Base-by-base conservation (phyloP, 306 rosid genomes). In the Medicago lupulina region DNA sequence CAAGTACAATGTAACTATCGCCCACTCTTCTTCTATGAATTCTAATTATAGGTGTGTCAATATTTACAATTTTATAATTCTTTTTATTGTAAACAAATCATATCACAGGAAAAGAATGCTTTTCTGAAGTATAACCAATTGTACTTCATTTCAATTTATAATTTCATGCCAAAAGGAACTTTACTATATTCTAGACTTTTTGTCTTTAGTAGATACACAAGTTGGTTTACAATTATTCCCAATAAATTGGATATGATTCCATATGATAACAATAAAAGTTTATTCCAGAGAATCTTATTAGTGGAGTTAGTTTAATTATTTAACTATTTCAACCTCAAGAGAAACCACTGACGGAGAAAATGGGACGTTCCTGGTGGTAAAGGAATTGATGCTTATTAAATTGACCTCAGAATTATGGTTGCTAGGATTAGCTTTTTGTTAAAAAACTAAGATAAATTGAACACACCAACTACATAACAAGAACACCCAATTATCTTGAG, bases 251-350 rank as follows among this genome's bases (percentile, higher is more conserved):
- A 84, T 84, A 83, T 78, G 84, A 73, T 70, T 74, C 81, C 77
- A 81, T 62, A 70, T 79, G 83, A 75, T 65, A 80, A 41, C 36
- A 83, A 53, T 19, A 57, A 55, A 83, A 73, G 72, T 23, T 75
- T 75, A 67, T 70, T 83, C 83, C 79, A 75, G 23, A 72, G 82
- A 77, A 85, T 74, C 83, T 80, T 60, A 65, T 54, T 31, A 76
- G 53, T 73, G 73, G 75, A 63, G 69, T 79, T 74, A 76, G 65
- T 63, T 61, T 53, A 73, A 23, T 14, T 14, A 75, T 76, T 73
- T 53, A 70, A 43, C 50, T 44, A 61, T 38, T 43, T 65, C 71
- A 62, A 63, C 76, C 73, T 77, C 71, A 70, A 67, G 65, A 70
- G 57, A 66, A 67, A 63, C 36, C n/a, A 8, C 5, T 31, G 74